Evolutionary conservation across 805 yeast genomes (phyloP), one percentile per base, ranked within the genome.

Genomic region (Candida peoriensis): DNA sequence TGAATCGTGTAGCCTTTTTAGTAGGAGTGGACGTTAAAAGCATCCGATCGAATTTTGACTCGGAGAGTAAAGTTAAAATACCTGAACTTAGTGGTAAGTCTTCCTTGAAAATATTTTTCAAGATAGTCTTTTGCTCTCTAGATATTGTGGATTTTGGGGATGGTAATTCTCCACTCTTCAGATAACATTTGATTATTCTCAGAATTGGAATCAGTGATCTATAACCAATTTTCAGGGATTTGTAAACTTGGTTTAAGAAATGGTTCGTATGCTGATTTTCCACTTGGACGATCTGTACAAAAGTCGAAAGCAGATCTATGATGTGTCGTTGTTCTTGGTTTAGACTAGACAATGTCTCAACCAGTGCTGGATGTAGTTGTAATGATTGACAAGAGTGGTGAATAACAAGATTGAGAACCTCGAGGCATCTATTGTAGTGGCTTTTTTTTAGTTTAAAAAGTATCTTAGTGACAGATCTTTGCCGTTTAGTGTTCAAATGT

Each of bases 171-270:
- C 29, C 17, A 21, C 6, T 14, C 15, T 13, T 15, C 21, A 7
- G 15, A 27, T 13, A 8, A 19, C 15, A 39, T 29, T 37, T 40
- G n/a, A 48, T 21, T 10, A 35, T 11, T 15, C 35, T 36, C 16
- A 47, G 17, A 5, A 39, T 27, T 13, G 48, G 52, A 12, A 47
- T 36, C 23, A 46, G 25, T 4, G 44, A 38, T 20, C 39, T 33
- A 21, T 35, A 40, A 0, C 39, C 44, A 17, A 24, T 14, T 22
- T 36, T 46, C 24, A 42, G 32, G 1, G 33, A 33, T 6, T 36
- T 15, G 25, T 36, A 44, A 4, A 32, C 37, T 4, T 26, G 24
- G 1, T 21, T 36, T 10, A 44, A 30, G 23, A 41, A 40, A 5
- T 33, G 26, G 29, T 37, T 44, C 3, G 10, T 7, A 2, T 8